phyloP scores from a whole-genome alignment of 225 moss, liverwort and hornwort genomes.

The Pseudoscleropodium purum region DNA sequence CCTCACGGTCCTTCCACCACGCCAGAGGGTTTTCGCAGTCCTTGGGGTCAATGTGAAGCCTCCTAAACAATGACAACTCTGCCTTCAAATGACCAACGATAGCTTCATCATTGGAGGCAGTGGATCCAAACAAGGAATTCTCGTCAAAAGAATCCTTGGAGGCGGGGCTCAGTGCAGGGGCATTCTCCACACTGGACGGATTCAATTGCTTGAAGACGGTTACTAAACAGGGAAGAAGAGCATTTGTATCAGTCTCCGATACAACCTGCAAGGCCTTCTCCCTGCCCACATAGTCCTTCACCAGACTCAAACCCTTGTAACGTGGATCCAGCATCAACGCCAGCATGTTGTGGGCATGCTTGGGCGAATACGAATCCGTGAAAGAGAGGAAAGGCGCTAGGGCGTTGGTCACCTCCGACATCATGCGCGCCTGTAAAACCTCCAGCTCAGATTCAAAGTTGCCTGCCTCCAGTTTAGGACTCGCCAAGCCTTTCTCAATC shows the following conservation, averaged over 20 bases:
- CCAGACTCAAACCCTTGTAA: conserved; percentile 38
- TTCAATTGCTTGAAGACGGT: conserved; percentile 48
- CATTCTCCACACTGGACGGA: conserved; percentile 27
- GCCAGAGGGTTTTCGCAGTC: conserved; percentile 39
- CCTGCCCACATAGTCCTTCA: conserved; percentile 36
- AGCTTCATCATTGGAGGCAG: conserved; percentile 38
- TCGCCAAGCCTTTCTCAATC: conserved; percentile 18
- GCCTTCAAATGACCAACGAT: conserved; percentile 42
- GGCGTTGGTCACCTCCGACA: conserved; percentile 27
- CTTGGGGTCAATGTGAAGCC: conserved; percentile 39
- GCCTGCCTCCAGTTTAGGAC: conserved; percentile 22
- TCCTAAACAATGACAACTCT: conserved; percentile 29
- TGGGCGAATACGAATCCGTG: conserved; percentile 21
- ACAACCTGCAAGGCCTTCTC: conserved; percentile 34
- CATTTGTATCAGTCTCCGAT: conserved; percentile 13
- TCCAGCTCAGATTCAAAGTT: conserved; percentile 36
- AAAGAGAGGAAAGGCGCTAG: conserved; percentile 32
- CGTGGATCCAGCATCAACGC: conserved; percentile 45
- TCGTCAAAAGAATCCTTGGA: conserved; percentile 31
- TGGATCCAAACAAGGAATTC: conserved; percentile 37
- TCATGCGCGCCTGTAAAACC: conserved; percentile 26
- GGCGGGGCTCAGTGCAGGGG: conserved; percentile 24
- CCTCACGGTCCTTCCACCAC: conserved; percentile 45
- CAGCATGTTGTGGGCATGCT: conserved; percentile 45
- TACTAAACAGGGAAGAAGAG: conserved; percentile 35